Evolutionary conservation across 495 filamentous ascomycete species (phyloP).

Genomic region (Lentithecium fluviatile): DNA sequence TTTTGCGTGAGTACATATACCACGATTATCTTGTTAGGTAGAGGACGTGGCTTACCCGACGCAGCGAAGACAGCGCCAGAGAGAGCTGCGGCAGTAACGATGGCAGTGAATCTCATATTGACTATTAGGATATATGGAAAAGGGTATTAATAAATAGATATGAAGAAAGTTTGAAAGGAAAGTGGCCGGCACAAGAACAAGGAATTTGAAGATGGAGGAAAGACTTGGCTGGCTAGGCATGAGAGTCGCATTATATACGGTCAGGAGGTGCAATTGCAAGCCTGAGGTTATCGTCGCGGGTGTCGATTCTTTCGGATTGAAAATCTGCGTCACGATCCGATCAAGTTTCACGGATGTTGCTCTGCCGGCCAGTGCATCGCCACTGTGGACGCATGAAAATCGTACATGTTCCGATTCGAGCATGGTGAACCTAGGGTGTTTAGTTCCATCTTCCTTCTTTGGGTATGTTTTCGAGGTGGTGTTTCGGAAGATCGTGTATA

Average conservation of each 20-base stretch:
- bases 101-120: slow-evolving; percentile 23
- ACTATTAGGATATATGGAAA: background rate
- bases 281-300: background rate
- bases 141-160: background rate
- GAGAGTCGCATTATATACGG: slow-evolving; percentile 1
- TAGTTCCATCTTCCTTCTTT: background rate
- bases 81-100: slow-evolving; percentile 18
- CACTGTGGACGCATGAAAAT: background rate
- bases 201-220: slow-evolving; percentile 8
- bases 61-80: slow-evolving; percentile 18
- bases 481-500: slow-evolving; percentile 11
- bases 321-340: background rate
- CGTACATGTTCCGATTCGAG: background rate
- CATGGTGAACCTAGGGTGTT: background rate
- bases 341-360: slow-evolving; percentile 19
- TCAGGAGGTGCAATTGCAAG: background rate
- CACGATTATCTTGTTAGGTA: too few species aligned
- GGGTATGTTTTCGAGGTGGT: background rate
- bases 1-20: too few species aligned
- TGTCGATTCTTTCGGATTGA: background rate
- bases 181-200: slow-evolving; percentile 5
- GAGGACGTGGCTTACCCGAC: too few species aligned
- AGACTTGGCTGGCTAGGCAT: background rate
- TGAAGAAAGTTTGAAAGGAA: background rate
- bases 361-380: slow-evolving; percentile 5